phyloP scores from a whole-genome alignment of 1,284 basidiomycete species.

The Tylopilus sp. region DNA sequence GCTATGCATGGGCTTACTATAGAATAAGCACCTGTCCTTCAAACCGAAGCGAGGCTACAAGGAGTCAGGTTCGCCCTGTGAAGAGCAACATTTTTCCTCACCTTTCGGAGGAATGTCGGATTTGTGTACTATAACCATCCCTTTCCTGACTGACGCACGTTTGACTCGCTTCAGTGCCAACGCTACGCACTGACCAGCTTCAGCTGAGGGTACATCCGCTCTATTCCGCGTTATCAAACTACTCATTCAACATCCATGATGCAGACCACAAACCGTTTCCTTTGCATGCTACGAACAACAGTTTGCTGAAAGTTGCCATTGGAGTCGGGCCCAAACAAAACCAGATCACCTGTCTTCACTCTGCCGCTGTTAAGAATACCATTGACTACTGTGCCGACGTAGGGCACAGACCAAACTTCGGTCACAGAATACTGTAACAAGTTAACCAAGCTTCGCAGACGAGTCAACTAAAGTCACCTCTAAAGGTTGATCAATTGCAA shows the following conservation, averaged over 20 bases:
- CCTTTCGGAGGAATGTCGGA: slow-evolving; percentile 74
- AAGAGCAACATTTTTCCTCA: slow-evolving; percentile 21
- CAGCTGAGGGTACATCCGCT: slow-evolving; percentile 77
- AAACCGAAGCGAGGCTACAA: slow-evolving; percentile 66
- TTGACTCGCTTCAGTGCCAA: slow-evolving; percentile 89
- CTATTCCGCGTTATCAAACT: slow-evolving; percentile 36
- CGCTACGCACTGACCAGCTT: slow-evolving; percentile 93
- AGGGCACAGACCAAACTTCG: slow-evolving; percentile 87
- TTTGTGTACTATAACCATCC: slow-evolving; percentile 86
- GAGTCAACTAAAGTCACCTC: slow-evolving; percentile 50
- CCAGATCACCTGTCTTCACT: slow-evolving; percentile 75
- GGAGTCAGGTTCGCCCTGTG: neutral
- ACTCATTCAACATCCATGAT: neutral
- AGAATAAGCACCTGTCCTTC: slow-evolving; percentile 83
- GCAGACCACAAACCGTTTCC: slow-evolving; percentile 62
- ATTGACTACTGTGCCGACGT: slow-evolving; percentile 93
- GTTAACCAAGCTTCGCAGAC: slow-evolving; percentile 7
- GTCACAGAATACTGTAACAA: slow-evolving; percentile 66
- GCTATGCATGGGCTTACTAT: slow-evolving; percentile 47
- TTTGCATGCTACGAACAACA: slow-evolving; percentile 86
- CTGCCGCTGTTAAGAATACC: slow-evolving; percentile 81
- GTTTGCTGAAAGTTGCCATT: slow-evolving; percentile 86
- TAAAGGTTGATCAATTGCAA: slow-evolving; percentile 78
- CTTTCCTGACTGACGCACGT: slow-evolving; percentile 82
- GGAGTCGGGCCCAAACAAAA: slow-evolving; percentile 88